Evolutionary conservation across 805 yeast genomes (phyloP).

Genomic region (Ascoidea asiatica): DNA sequence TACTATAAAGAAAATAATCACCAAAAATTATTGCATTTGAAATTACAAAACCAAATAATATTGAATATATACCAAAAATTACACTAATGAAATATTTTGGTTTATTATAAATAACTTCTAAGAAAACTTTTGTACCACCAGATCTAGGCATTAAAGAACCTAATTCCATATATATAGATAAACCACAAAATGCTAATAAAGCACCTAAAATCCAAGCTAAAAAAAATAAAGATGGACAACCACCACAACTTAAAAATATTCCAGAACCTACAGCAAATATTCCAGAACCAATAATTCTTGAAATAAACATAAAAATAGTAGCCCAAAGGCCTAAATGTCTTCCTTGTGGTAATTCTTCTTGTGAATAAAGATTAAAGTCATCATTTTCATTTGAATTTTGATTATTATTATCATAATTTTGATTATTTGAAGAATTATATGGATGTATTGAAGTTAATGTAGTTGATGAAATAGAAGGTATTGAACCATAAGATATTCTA

Average conservation of each 20-base stretch:
- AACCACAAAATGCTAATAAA: conserved; percentile 48
- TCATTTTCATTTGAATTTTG: no score
- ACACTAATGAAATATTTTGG: conserved; percentile 46
- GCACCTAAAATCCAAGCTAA: conserved; percentile 53
- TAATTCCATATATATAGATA: conserved; percentile 52
- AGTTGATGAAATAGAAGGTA: no score
- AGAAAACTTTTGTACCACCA: conserved; percentile 65
- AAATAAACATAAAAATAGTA: conserved; percentile 47
- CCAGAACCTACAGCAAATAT: conserved; percentile 63
- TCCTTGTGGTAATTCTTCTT: conserved; percentile 51
- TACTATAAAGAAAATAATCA: conserved; percentile 35
- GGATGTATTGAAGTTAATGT: no score
- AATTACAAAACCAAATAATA: conserved; percentile 40
- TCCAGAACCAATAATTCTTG: conserved; percentile 70
- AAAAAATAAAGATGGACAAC: conserved; percentile 48
- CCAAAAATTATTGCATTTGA: conserved; percentile 50
- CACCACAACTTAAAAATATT: conserved; percentile 54
- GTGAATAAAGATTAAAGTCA: no score
- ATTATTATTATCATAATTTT: no score
- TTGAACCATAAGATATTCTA: no score
- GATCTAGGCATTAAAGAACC: conserved; percentile 61
- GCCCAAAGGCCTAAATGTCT: conserved; percentile 61
- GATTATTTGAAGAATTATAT: no score
- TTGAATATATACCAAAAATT: conserved; percentile 32
- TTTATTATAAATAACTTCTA: conserved; percentile 50